Evolutionary conservation across 164 flowering plant species (phyloP).

Genomic region (Vitis riparia): DNA sequence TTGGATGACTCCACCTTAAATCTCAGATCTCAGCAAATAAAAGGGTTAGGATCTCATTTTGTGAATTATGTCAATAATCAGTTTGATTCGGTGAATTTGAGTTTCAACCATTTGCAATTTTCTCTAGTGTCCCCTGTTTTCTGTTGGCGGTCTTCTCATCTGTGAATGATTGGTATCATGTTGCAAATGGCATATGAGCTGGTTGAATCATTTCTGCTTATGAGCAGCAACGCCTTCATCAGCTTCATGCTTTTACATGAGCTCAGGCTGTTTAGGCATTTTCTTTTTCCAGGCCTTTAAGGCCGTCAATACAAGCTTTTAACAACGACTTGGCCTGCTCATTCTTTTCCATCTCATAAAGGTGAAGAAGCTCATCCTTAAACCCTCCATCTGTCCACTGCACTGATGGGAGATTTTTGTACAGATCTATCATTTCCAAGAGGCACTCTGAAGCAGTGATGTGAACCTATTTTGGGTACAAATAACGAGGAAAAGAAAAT

Average conservation of each 20-base stretch:
- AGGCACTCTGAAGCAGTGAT: constrained; percentile 84
- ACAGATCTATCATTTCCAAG: constrained; percentile 49
- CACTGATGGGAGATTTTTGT: constrained; percentile 18
- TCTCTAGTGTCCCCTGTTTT: too few relatives aligned
- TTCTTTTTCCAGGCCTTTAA: constrained; percentile 30
- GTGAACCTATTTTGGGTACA: constrained; percentile 66
- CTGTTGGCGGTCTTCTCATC: too few relatives aligned
- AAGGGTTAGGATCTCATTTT: too few relatives aligned
- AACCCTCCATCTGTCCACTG: constrained; percentile 33
- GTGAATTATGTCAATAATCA: too few relatives aligned
- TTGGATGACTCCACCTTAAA: too few relatives aligned
- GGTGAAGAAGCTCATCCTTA: constrained; percentile 56
- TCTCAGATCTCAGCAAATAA: too few relatives aligned
- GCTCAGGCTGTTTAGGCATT: constrained; percentile 3
- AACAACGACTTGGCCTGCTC: constrained; percentile 72
- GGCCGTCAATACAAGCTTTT: constrained; percentile 49
- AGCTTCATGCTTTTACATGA: background rate
- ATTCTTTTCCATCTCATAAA: constrained; percentile 66
- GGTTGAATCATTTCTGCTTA: background rate
- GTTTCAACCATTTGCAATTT: too few relatives aligned
- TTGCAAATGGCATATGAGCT: too few relatives aligned
- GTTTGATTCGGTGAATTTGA: too few relatives aligned
- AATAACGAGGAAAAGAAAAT: background rate
- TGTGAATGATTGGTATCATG: too few relatives aligned
- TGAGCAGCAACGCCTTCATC: background rate